Conservation (phyloP, 345 rosid genomes). For the Euphorbia tirucalli region DNA sequence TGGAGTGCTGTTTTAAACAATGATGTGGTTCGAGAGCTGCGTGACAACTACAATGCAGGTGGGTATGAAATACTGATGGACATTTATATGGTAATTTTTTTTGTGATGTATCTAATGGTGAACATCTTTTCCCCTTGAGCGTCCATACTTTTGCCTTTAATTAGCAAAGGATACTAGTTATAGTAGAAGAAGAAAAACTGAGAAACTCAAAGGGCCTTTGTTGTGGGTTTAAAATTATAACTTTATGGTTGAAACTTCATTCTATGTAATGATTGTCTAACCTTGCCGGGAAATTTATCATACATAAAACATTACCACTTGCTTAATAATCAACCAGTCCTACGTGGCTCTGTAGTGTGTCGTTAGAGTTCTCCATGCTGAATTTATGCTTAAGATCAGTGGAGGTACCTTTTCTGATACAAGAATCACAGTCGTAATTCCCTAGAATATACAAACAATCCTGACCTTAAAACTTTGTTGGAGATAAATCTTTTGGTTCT, state of each 20-base stretch:
- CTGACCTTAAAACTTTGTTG: background rate
- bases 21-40: slow-evolving; percentile 69
- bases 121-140: background rate
- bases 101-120: background rate
- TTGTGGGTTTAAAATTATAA: background rate
- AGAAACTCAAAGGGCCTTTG: background rate
- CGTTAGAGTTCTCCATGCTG: background rate
- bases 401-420: background rate
- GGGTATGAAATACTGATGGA: slow-evolving; percentile 16
- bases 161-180: background rate
- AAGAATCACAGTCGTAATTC: background rate
- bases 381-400: no score
- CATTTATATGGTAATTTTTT: background rate
- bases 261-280: background rate
- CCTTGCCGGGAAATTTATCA: no score
- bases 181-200: background rate
- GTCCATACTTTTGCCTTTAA: background rate
- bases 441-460: no score
- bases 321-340: background rate
- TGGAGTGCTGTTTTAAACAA: slow-evolving; percentile 89
- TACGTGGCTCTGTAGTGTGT: background rate
- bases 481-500: background rate
- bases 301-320: no score
- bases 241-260: background rate
- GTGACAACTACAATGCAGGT: slow-evolving; percentile 56